phyloP scores from a whole-genome alignment of 139 green algal genomes.

The Volvox africanus region DNA sequence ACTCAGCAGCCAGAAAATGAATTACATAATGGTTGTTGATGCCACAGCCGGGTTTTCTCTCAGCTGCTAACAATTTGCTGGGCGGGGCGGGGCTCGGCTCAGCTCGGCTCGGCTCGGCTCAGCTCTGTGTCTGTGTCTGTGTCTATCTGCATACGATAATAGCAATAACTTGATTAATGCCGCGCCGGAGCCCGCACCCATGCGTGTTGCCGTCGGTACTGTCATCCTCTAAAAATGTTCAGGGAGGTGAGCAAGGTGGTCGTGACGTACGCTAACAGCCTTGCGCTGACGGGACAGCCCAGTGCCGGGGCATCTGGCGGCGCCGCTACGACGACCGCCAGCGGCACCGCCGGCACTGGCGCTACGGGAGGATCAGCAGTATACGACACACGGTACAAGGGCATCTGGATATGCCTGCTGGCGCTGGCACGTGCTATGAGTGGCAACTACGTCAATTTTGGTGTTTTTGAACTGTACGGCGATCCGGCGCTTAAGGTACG shows the following conservation, averaged over 20 bases:
- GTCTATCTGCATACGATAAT: no score
- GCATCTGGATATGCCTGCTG: constrained; percentile 92
- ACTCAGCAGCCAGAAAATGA: no score
- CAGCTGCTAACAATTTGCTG: no score
- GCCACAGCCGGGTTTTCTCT: no score
- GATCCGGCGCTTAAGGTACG: constrained; percentile 89
- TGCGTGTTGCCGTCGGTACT: no score
- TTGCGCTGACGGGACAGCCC: constrained; percentile 45
- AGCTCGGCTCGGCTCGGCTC: no score
- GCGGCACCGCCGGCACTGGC: not conserved
- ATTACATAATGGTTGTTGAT: no score
- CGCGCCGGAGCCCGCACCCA: no score
- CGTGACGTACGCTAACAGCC: constrained; percentile 83
- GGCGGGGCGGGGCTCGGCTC: no score
- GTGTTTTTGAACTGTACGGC: constrained; percentile 98
- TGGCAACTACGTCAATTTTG: constrained; percentile 99
- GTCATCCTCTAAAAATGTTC: not conserved
- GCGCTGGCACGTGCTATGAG: constrained; percentile 84
- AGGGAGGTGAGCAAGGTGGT: constrained; percentile 67
- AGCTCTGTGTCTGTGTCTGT: no score
- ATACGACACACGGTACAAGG: constrained; percentile 87
- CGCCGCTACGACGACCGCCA: not conserved
- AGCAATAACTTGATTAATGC: no score
- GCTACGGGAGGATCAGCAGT: constrained; percentile 6
- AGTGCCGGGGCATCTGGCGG: not conserved